Conservation (phyloP, 1,139 yeast genomes). For the Candida sanyaensis region DNA sequence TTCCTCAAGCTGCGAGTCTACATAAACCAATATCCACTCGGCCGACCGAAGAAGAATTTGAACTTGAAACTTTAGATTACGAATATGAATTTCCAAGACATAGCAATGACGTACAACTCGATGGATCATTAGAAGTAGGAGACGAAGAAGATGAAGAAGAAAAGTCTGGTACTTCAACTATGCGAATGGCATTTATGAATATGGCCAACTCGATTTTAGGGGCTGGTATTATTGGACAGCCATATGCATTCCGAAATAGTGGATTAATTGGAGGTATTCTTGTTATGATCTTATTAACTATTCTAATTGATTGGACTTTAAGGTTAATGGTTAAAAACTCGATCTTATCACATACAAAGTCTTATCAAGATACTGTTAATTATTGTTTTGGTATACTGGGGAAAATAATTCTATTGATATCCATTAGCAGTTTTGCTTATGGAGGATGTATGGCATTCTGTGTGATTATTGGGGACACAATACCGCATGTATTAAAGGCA, state of each 20-base stretch:
- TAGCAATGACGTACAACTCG: constrained; percentile 8
- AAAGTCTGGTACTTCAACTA: constrained; percentile 40
- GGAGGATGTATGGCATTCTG: constrained; percentile 96
- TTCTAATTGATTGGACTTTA: constrained; percentile 84
- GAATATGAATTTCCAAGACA: constrained; percentile 15
- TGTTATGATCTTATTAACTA: constrained; percentile 58
- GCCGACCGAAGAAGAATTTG: constrained; percentile 21
- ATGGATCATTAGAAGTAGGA: background rate
- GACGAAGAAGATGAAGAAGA: constrained; percentile 12
- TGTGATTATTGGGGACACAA: constrained; percentile 91
- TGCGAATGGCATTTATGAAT: constrained; percentile 93
- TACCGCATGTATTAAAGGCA: constrained; percentile 83
- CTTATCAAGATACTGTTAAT: constrained; percentile 86
- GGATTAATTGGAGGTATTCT: constrained; percentile 78
- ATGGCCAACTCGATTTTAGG: constrained; percentile 95
- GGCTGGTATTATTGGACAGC: constrained; percentile 94
- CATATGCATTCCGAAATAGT: constrained; percentile 80
- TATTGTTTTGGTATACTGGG: constrained; percentile 80
- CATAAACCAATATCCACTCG: background rate
- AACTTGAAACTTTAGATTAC: constrained; percentile 27
- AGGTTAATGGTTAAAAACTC: constrained; percentile 82
- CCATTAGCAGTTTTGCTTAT: constrained; percentile 88
- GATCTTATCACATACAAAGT: constrained; percentile 68
- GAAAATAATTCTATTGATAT: constrained; percentile 61
- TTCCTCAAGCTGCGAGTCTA: constrained; percentile 2